A percentile compares a stretch with the other conserved stretches of the same genome.
Evolutionary conservation across 371 early-diverging fungal genomes (phyloP).

Genomic region (Vairimorpha ceranae): DNA sequence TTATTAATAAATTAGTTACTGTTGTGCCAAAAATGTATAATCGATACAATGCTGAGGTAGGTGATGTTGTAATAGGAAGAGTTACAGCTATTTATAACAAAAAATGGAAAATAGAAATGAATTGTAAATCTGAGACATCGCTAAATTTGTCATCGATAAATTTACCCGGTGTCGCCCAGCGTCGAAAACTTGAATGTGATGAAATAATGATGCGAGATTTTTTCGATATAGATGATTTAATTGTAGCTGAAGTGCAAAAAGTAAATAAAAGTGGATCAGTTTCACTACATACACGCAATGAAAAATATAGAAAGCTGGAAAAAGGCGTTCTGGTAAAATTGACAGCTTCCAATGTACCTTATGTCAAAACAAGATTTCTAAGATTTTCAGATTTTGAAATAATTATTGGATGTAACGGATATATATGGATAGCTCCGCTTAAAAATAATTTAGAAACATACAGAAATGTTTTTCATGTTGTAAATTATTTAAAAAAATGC

Average conservation of each 20-base stretch:
- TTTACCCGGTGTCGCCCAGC: slow-evolving; percentile 86
- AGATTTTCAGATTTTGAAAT: slow-evolving; percentile 70
- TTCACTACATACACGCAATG: slow-evolving; percentile 82
- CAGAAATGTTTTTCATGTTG: background rate
- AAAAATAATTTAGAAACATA: background rate
- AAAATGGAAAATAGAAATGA: slow-evolving; percentile 92
- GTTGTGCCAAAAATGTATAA: slow-evolving; percentile 71
- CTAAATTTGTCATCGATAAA: slow-evolving; percentile 82
- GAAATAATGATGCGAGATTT: slow-evolving; percentile 91
- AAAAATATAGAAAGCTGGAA: slow-evolving; percentile 80
- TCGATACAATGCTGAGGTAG: slow-evolving; percentile 79
- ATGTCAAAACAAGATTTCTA: slow-evolving; percentile 39
- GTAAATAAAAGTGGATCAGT: slow-evolving; percentile 77
- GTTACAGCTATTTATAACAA: slow-evolving; percentile 76
- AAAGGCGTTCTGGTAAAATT: slow-evolving; percentile 55
- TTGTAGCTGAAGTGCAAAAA: slow-evolving; percentile 89
- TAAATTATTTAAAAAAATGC: slow-evolving; percentile 7
- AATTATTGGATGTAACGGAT: slow-evolving; percentile 87
- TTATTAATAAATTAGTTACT: slow-evolving; percentile 85
- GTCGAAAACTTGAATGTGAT: slow-evolving; percentile 89
- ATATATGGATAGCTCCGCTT: slow-evolving; percentile 67
- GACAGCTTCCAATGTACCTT: slow-evolving; percentile 18
- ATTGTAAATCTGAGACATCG: slow-evolving; percentile 75
- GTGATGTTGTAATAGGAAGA: slow-evolving; percentile 93
- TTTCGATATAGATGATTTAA: slow-evolving; percentile 83